Evolutionary conservation across 768 basidiomycete genomes (phyloP), one percentile per base, ranked within the genome.

Genomic region (Lanmaoa rubissima): DNA sequence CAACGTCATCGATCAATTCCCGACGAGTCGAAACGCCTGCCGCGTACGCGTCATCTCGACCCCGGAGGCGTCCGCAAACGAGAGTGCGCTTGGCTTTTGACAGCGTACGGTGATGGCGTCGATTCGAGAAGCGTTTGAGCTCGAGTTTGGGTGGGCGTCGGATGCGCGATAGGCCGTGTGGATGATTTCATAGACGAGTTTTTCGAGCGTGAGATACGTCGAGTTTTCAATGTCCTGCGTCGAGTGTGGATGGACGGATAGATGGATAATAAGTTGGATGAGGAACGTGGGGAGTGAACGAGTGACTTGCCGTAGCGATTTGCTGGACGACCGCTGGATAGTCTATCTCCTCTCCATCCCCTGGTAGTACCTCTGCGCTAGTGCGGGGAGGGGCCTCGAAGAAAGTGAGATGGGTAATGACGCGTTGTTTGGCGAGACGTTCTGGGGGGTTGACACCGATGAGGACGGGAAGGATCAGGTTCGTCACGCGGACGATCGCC

Each of bases 381-480:
- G 39, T 49, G 43, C 21, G 48, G 1, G 62, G 26, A 6, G 28
- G 5, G 2, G 61, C 59, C 58, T 80, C 79, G 48, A 70, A 64
- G 51, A 83, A 78, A 1, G 66, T 63, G 46, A 91, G 66, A 62
- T 84, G 81, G 24, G 82, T 71, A 47, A 84, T 65, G 26, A 92
- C 80, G 28, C 80, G 73, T 67, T 92, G 89, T 64, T 84, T 84
- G 42, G 81, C 78, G 32, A 78, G 65, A 34, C 88, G 76, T 62
- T 92, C 89, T 8, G 84, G 85, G 0, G 85, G 79, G 59, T 90
- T 87, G 35, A 91, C 79, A 0, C 89, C 90, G 46, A 92, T 83
- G 50, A 91, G 71, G 10, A 84, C 79, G 1, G 78, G 76, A 12
- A 86, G 65, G 2, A 71, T 60, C 13, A 91, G 64, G 47, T 81